Evolutionary conservation across 129 eudicot species (phyloP).

Genomic region (Logfia minima): DNA sequence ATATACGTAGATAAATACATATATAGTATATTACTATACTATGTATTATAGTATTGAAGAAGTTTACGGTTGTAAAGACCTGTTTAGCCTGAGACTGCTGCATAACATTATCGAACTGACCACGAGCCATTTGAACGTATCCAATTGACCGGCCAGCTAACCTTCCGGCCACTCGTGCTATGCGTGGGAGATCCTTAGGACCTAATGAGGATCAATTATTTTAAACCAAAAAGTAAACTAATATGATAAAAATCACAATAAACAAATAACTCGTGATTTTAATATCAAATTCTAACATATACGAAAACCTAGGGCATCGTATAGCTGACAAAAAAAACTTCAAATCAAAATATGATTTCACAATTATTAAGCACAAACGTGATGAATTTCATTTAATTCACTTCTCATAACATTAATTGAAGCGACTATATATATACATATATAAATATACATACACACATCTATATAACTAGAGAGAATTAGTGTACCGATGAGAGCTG

Average conservation of each 20-base stretch:
- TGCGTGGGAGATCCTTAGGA: slow-evolving; percentile 75
- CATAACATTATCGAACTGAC: slow-evolving; percentile 91
- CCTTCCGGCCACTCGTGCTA: slow-evolving; percentile 73
- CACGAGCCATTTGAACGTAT: slow-evolving; percentile 88
- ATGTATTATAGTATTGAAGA: not conserved
- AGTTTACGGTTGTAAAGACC: slow-evolving; percentile 39
- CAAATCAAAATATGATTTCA: not conserved
- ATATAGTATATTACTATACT: not conserved
- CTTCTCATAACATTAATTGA: slow-evolving; percentile 9
- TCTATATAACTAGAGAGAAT: not conserved
- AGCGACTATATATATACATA: not conserved
- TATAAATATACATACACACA: not conserved
- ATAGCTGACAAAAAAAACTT: not conserved
- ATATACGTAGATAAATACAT: not conserved
- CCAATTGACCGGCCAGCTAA: slow-evolving; percentile 81
- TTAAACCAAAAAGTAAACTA: not conserved
- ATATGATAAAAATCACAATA: not conserved
- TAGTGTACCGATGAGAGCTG: slow-evolving; percentile 67
- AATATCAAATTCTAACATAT: slow-evolving; percentile 4
- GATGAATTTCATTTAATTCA: not conserved
- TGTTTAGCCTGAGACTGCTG: slow-evolving; percentile 88
- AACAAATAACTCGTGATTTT: not conserved
- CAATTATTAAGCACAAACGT: not conserved
- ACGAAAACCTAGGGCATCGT: not conserved
- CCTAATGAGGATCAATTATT: slow-evolving; percentile 36